Percentiles rank a stretch among this genome's conserved stretches.
These are phyloP conservation scores for Candida glucosophila DNA, from an alignment of 1,139 yeast genomes.

Conservation along the genomic window DNA sequence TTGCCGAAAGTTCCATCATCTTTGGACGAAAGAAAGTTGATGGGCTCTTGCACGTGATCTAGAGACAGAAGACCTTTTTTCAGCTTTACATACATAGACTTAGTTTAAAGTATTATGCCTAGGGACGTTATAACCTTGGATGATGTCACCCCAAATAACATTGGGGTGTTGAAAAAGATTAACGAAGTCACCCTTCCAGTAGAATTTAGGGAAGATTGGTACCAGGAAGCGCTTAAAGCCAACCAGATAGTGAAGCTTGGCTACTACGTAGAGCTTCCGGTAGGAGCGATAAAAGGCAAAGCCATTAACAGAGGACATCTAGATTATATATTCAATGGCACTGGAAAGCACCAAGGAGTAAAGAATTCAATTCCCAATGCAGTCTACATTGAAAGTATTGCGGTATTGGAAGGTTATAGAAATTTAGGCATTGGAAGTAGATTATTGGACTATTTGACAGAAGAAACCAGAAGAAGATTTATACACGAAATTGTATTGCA, in stretches of 20 bases:
- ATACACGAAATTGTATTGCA: slow-evolving; percentile 54
- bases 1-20: no score
- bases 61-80: no score
- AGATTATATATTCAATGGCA: slow-evolving; percentile 17
- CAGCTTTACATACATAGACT: no score
- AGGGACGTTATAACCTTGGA: slow-evolving; percentile 42
- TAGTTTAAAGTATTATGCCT: slow-evolving; percentile 13
- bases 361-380: slow-evolving; percentile 45
- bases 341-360: no score
- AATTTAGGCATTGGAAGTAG: slow-evolving; percentile 53
- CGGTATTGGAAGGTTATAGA: slow-evolving; percentile 56
- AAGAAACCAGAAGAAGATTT: slow-evolving; percentile 42
- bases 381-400: slow-evolving; percentile 58
- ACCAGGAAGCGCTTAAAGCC: slow-evolving; percentile 26
- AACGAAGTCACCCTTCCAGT: slow-evolving; percentile 36
- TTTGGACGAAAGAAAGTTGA: no score
- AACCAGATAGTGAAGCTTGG: slow-evolving; percentile 36
- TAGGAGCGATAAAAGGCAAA: slow-evolving; percentile 59
- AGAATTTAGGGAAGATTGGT: slow-evolving; percentile 36
- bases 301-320: slow-evolving; percentile 24
- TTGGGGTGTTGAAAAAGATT: slow-evolving; percentile 45
- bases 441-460: slow-evolving; percentile 46
- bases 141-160: slow-evolving; percentile 46
- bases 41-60: no score
- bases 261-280: slow-evolving; percentile 57